Evolutionary conservation across 108 stramenopile genomes (phyloP).

Genomic region (Ochromonas danica): DNA sequence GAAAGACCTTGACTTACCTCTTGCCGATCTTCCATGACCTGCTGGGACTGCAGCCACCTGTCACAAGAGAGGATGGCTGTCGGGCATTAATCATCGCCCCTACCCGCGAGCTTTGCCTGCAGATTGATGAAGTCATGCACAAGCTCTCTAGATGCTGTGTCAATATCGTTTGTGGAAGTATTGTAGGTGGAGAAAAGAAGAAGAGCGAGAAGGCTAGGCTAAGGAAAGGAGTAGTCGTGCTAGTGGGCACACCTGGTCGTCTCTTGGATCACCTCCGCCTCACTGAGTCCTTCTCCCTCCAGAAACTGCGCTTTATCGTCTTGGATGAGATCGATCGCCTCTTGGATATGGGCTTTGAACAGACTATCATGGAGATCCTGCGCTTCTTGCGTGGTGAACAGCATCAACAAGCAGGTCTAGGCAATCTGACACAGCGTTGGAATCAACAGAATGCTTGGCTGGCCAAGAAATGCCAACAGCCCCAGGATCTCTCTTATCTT

Average conservation of each 20-base stretch:
- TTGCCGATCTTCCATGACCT: constrained; percentile 55
- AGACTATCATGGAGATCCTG: constrained; percentile 52
- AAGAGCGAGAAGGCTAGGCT: constrained; percentile 91
- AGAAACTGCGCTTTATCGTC: background rate
- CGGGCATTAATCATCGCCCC: constrained; percentile 72
- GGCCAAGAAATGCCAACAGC: background rate
- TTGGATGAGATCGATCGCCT: constrained; percentile 86
- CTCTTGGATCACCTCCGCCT: constrained; percentile 85
- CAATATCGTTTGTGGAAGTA: constrained; percentile 78
- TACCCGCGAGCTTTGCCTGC: constrained; percentile 83
- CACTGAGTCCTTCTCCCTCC: constrained; percentile 69
- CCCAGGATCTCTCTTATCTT: constrained; percentile 37
- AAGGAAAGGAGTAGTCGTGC: constrained; percentile 79
- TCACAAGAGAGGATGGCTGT: constrained; percentile 49
- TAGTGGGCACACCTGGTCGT: constrained; percentile 96
- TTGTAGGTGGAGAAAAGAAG: constrained; percentile 86
- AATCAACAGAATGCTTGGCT: background rate
- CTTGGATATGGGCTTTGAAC: constrained; percentile 85
- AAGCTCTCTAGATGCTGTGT: constrained; percentile 64
- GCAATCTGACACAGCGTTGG: background rate
- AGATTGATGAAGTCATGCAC: constrained; percentile 67
- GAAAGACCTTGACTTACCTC: constrained; percentile 63
- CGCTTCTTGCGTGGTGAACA: background rate
- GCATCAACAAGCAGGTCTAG: background rate
- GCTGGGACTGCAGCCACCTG: constrained; percentile 22